Conservation (phyloP, 768 basidiomycete species). For the Scleroderma citrinum region DNA sequence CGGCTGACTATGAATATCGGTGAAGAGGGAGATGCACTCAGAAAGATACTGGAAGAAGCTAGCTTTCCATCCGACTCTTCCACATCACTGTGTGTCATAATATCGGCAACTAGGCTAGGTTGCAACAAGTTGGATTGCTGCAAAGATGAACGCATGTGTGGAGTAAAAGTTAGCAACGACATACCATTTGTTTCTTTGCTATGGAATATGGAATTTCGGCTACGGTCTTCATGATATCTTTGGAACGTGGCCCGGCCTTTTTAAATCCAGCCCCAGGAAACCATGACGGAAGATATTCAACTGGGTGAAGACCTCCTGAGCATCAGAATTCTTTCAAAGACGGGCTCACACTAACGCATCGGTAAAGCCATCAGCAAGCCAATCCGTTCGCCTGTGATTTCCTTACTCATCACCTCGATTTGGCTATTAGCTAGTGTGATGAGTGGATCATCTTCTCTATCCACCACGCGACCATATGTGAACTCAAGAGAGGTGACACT, state of each 20-base stretch:
- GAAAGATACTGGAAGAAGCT: not conserved
- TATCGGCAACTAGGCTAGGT: not conserved
- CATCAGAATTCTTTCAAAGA: not conserved
- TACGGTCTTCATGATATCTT: not conserved
- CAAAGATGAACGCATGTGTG: not conserved
- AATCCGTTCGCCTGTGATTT: not conserved
- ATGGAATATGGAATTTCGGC: constrained; percentile 1
- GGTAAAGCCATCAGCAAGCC: constrained; percentile 6
- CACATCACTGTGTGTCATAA: not conserved
- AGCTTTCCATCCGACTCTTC: not conserved
- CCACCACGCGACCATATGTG: constrained; percentile 2
- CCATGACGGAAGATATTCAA: constrained; percentile 9
- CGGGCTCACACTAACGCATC: constrained; percentile 2
- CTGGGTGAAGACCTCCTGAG: not conserved
- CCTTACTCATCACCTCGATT: not conserved
- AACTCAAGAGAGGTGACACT: constrained; percentile 1
- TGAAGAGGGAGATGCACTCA: not conserved
- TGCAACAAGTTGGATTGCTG: not conserved
- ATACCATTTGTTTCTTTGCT: constrained; percentile 5
- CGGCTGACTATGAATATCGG: too few relatives aligned
- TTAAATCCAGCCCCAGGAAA: constrained; percentile 8
- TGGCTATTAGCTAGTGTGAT: not conserved
- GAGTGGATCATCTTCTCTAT: constrained; percentile 5
- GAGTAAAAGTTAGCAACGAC: not conserved
- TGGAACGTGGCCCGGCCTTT: not conserved